Evolutionary conservation across 116 monocot species (phyloP).

Genomic region (Posidonia oceanica): DNA sequence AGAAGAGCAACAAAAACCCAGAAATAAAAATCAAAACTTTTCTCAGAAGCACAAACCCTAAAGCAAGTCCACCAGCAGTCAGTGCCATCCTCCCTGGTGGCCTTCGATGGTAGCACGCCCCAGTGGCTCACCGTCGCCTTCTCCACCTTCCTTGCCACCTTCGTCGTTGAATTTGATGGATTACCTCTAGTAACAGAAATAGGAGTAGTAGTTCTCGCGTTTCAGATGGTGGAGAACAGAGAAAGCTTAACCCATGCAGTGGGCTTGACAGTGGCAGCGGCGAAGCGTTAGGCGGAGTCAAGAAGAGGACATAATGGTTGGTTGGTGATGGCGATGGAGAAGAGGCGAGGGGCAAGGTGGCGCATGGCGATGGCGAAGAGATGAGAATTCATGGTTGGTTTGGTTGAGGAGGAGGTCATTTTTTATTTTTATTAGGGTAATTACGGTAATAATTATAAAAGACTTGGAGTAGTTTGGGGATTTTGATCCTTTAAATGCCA

Average conservation of each 20-base stretch:
- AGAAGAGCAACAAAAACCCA: neutral
- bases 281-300: too few species aligned
- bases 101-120: conserved; percentile 34
- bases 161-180: neutral
- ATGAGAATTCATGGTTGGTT: conserved; percentile 13
- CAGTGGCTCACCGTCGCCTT: conserved; percentile 43
- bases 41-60: conserved; percentile 20
- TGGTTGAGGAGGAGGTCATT: too few species aligned
- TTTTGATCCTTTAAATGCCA: too few species aligned
- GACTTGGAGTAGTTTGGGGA: too few species aligned
- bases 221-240: neutral
- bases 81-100: conserved; percentile 49
- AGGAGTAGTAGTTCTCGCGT: conserved; percentile 6
- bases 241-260: neutral
- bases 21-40: neutral
- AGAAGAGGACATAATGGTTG: neutral
- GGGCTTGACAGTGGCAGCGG: neutral
- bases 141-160: conserved; percentile 3
- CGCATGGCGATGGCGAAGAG: conserved; percentile 12
- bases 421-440: too few species aligned
- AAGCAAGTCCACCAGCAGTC: conserved; percentile 83
- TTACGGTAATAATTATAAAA: too few species aligned
- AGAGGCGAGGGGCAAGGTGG: conserved; percentile 16
- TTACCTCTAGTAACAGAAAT: neutral
- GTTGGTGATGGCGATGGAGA: conserved; percentile 8